phyloP scores from a whole-genome alignment of 2,329 filamentous ascomycete species.

The Xylaria digitata region DNA sequence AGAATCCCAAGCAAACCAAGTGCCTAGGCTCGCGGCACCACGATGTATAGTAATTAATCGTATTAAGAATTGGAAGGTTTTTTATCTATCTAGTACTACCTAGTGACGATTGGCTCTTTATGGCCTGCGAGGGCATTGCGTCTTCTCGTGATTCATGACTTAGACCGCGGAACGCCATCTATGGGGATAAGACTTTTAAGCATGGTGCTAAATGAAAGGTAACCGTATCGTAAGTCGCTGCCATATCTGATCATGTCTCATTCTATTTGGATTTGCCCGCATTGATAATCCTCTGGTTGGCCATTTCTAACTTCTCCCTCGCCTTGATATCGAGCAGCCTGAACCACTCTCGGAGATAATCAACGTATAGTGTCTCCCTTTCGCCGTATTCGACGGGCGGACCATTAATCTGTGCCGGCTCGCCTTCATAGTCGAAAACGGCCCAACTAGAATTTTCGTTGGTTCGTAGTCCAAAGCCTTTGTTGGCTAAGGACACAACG shows the following conservation, averaged over 20 bases:
- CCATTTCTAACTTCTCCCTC: constrained; percentile 61
- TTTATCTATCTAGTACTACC: constrained; percentile 2
- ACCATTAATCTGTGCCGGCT: constrained; percentile 66
- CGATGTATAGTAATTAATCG: background rate
- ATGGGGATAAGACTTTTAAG: background rate
- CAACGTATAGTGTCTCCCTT: constrained; percentile 62
- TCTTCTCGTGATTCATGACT: constrained; percentile 20
- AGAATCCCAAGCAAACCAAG: no score
- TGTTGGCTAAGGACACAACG: constrained; percentile 63
- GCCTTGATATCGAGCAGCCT: constrained; percentile 59
- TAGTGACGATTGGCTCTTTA: background rate
- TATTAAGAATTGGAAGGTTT: background rate
- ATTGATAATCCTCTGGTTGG: constrained; percentile 54
- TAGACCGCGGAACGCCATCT: background rate
- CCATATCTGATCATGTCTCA: constrained; percentile 3
- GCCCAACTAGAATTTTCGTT: constrained; percentile 70
- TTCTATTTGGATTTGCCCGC: constrained; percentile 42
- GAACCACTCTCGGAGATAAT: constrained; percentile 63
- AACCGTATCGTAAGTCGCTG: background rate
- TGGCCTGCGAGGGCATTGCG: constrained; percentile 1
- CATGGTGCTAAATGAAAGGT: constrained; percentile 1
- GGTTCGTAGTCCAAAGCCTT: constrained; percentile 67
- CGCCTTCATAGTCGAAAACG: constrained; percentile 63
- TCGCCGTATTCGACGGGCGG: constrained; percentile 68
- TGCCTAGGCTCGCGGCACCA: background rate